A percentile compares a stretch with the other conserved stretches of the same genome.
Conservation (phyloP, 2,329 filamentous ascomycete genomes). For the Verticillium tricorpus region DNA sequence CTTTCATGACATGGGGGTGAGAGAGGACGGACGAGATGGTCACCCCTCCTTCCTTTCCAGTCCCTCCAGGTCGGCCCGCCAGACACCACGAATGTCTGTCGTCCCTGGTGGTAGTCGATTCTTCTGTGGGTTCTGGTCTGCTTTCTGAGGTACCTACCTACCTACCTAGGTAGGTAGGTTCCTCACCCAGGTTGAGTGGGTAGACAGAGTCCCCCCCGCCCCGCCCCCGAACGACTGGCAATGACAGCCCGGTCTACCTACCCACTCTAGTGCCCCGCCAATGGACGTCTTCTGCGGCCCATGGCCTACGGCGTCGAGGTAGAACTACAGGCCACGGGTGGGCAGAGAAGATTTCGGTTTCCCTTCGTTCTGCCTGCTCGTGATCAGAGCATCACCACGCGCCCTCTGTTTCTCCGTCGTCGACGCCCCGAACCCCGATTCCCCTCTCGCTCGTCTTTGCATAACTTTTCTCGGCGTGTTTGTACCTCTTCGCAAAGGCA, state of each 20-base stretch:
- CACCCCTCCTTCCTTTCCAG: neutral
- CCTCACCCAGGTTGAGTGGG: too few species aligned
- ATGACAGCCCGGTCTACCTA: neutral
- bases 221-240: neutral
- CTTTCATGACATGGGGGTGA: neutral
- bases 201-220: too few species aligned
- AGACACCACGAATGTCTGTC: neutral
- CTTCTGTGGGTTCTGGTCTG: neutral
- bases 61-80: neutral
- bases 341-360: neutral
- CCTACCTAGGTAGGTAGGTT: too few species aligned
- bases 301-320: neutral
- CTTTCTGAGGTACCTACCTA: neutral
- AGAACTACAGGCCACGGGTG: neutral
- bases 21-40: neutral
- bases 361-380: neutral
- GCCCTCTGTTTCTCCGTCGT: neutral
- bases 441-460: neutral
- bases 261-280: neutral
- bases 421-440: neutral
- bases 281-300: neutral
- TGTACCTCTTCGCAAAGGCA: neutral
- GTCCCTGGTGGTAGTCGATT: neutral
- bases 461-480: neutral
- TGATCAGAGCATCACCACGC: neutral